Conservation (phyloP, 2,329 filamentous ascomycete genomes). For the Penicillium verrucosum region DNA sequence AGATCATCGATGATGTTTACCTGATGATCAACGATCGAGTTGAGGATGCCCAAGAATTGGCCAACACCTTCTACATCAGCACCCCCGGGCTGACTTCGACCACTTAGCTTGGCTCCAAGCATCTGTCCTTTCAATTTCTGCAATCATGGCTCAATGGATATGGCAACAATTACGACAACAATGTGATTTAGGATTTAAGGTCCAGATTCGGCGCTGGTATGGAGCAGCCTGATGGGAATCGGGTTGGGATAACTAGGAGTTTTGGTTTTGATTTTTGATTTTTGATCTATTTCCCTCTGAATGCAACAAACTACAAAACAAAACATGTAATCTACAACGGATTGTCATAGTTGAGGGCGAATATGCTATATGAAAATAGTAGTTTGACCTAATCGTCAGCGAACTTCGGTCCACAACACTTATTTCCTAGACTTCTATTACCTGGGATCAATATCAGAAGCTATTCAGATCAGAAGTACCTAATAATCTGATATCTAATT, state of each 20-base stretch:
- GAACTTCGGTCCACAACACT: neutral
- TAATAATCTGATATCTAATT: neutral
- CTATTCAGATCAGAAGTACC: neutral
- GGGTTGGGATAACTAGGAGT: neutral
- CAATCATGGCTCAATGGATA: neutral
- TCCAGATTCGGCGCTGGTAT: neutral
- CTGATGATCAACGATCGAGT: constrained; percentile 25
- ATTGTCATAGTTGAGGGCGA: neutral
- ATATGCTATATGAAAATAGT: neutral
- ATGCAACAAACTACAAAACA: neutral
- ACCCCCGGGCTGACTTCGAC: neutral
- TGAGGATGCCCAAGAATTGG: constrained; percentile 23
- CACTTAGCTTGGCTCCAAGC: neutral
- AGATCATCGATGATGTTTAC: constrained; percentile 26
- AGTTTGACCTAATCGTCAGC: neutral
- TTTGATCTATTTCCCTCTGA: neutral
- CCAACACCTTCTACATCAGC: constrained; percentile 3
- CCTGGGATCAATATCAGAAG: neutral
- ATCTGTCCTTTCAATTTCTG: neutral
- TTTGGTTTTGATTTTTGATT: neutral
- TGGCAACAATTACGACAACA: neutral
- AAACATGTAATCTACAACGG: neutral
- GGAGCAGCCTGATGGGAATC: neutral
- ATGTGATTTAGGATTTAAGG: neutral
- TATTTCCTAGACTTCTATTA: neutral